A percentile compares a stretch with the other conserved stretches of the same genome.
Conservation (phyloP, 2,329 filamentous ascomycete genomes). For the Fusarium mundagurra region DNA sequence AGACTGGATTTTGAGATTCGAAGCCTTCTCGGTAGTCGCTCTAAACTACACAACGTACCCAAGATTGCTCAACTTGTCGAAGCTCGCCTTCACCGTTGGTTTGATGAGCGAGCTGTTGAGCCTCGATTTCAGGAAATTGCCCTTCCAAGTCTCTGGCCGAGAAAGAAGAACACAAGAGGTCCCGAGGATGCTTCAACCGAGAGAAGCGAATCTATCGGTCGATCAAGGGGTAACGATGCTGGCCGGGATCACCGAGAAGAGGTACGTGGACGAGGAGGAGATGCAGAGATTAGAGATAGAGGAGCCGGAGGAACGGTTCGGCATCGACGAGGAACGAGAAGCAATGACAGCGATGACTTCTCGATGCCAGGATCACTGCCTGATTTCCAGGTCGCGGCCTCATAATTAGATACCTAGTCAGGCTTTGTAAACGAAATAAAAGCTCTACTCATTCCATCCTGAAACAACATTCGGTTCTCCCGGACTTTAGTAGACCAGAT, state of each 20-base stretch:
- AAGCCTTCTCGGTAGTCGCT: conserved; percentile 82
- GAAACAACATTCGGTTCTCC: neutral
- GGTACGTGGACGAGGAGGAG: conserved; percentile 57
- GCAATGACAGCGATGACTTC: conserved; percentile 51
- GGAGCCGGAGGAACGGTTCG: conserved; percentile 51
- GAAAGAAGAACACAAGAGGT: conserved; percentile 83
- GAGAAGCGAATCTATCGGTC: conserved; percentile 58
- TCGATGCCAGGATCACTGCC: conserved; percentile 61
- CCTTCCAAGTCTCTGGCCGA: conserved; percentile 82
- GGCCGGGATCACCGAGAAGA: conserved; percentile 63
- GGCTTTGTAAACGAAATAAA: neutral
- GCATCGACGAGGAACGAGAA: conserved; percentile 50
- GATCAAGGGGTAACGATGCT: conserved; percentile 63
- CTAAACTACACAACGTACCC: conserved; percentile 83
- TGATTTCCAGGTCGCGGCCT: conserved; percentile 47
- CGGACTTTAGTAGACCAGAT: neutral
- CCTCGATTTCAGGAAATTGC: conserved; percentile 89
- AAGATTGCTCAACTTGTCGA: conserved; percentile 90
- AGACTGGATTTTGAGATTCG: conserved; percentile 83
- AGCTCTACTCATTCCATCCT: conserved; percentile 3
- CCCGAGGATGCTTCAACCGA: conserved; percentile 68
- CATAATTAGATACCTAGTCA: conserved; percentile 12
- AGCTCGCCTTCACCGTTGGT: conserved; percentile 83
- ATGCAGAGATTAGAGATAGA: conserved; percentile 53
- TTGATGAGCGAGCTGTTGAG: conserved; percentile 87